Evolutionary conservation across 1,139 yeast genomes (phyloP).

Genomic region (Geotrichum citri-aurantii): DNA sequence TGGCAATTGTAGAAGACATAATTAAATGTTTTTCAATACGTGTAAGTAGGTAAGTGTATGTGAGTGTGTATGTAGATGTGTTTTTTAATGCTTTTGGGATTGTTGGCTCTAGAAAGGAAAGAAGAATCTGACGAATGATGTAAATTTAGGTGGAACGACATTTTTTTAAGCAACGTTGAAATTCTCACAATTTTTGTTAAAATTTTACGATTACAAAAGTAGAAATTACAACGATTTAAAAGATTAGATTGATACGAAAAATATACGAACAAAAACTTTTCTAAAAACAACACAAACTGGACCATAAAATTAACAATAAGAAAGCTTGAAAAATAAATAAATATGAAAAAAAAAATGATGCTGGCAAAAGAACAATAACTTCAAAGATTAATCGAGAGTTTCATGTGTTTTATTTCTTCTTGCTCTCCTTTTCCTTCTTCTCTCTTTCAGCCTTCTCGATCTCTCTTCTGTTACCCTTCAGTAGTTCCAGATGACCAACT

Average conservation of each 20-base stretch:
- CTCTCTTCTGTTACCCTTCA: constrained; percentile 88
- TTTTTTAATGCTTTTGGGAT: neutral
- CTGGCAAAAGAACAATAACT: neutral
- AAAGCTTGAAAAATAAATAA: neutral
- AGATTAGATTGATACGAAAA: neutral
- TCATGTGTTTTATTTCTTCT: constrained; percentile 6
- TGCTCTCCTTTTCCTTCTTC: constrained; percentile 15
- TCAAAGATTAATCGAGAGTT: neutral
- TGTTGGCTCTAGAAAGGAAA: neutral
- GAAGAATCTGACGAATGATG: neutral
- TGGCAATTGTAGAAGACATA: constrained; percentile 15
- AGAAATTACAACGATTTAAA: neutral
- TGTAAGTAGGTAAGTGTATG: neutral
- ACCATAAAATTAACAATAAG: neutral
- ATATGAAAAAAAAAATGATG: neutral
- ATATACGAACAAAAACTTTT: neutral
- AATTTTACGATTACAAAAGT: neutral
- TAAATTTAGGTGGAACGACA: constrained; percentile 1
- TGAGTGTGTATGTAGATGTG: neutral
- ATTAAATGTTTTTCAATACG: neutral
- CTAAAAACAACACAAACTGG: neutral
- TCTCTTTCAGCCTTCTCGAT: constrained; percentile 50
- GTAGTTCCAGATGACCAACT: constrained; percentile 91
- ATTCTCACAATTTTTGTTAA: neutral
- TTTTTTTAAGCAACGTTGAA: neutral